Conservation (phyloP, 73 alveolate species). For the Uronychia binucleata region DNA sequence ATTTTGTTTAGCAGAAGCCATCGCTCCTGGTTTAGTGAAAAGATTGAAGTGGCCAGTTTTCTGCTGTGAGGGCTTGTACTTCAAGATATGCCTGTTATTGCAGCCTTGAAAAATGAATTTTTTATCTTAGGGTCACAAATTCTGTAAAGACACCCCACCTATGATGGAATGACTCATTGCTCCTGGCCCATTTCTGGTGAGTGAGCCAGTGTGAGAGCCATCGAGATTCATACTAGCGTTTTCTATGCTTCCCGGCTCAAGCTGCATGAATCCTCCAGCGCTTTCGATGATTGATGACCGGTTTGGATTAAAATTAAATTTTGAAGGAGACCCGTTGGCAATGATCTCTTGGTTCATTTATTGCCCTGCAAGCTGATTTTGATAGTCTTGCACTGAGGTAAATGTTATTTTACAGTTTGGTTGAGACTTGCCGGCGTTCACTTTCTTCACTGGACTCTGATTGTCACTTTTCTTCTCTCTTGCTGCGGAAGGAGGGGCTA, state of each 20-base stretch:
- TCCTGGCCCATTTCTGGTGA: neutral
- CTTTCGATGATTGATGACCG: too few relatives aligned
- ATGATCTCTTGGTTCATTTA: too few relatives aligned
- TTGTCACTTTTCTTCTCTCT: neutral
- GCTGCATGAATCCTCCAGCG: too few relatives aligned
- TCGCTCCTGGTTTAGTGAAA: neutral
- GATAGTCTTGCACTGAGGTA: too few relatives aligned
- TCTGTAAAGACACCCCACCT: neutral
- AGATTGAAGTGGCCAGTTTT: neutral
- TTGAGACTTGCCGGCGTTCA: neutral
- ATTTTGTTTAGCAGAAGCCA: too few relatives aligned
- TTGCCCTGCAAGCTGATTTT: too few relatives aligned
- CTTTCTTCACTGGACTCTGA: neutral
- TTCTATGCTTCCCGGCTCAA: too few relatives aligned
- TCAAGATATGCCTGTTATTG: neutral
- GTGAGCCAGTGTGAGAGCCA: too few relatives aligned
- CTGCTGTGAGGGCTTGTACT: neutral
- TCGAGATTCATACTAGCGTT: too few relatives aligned
- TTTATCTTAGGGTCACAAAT: neutral
- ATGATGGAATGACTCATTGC: neutral
- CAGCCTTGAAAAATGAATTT: neutral
- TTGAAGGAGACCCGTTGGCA: too few relatives aligned
- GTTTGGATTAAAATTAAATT: too few relatives aligned
- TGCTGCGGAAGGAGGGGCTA: neutral
- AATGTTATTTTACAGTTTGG: neutral